These are phyloP conservation scores for Candida pseudofarinosa DNA, from an alignment of 805 yeast genomes.

Conservation along the genomic window DNA sequence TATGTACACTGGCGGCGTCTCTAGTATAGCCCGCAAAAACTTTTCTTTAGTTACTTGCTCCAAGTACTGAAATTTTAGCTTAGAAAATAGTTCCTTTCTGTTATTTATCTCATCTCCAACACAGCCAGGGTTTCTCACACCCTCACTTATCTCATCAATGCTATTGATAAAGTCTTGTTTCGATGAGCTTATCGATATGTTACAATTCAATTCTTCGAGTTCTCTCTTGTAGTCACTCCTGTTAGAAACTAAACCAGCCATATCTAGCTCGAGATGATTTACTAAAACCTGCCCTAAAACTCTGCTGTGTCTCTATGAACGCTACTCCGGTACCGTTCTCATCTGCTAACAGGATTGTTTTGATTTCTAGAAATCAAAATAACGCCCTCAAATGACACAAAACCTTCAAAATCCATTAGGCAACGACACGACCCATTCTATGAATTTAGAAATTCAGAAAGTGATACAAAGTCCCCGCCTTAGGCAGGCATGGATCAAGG, in stretches of 20 bases:
- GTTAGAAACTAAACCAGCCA: background rate
- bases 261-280: too few relatives aligned
- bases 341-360: too few relatives aligned
- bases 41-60: slow-evolving; percentile 72
- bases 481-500: too few relatives aligned
- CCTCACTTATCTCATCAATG: slow-evolving; percentile 1
- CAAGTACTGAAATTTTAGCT: slow-evolving; percentile 59
- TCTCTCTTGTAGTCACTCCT: background rate
- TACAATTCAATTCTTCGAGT: background rate
- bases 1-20: slow-evolving; percentile 10
- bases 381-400: too few relatives aligned
- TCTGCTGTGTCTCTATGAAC: background rate
- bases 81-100: slow-evolving; percentile 43
- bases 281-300: too few relatives aligned
- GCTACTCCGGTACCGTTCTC: background rate
- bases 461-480: too few relatives aligned
- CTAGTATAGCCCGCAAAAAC: slow-evolving; percentile 51
- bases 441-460: too few relatives aligned
- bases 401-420: too few relatives aligned
- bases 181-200: slow-evolving; percentile 1
- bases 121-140: slow-evolving; percentile 22
- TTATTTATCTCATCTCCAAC: slow-evolving; percentile 32
- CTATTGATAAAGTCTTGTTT: background rate
- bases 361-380: too few relatives aligned
- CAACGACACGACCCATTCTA: too few relatives aligned